Evolutionary conservation across 148 eudicot genomes (phyloP).

Genomic region (Camellia japonica): DNA sequence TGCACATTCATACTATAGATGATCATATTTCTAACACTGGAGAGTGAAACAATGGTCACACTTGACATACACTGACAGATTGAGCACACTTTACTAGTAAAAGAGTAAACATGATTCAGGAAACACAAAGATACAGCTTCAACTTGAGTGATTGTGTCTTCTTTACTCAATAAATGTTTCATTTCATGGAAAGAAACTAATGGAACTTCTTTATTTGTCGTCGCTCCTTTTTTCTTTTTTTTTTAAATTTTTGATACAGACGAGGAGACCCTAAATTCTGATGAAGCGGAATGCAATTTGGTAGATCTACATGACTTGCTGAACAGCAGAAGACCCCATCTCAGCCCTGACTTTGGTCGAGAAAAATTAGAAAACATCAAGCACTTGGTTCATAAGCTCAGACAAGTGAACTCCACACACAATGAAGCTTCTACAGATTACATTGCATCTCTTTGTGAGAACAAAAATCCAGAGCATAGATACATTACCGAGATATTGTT

Average conservation of each 20-base stretch:
- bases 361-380: slow-evolving; percentile 32
- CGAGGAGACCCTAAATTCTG: slow-evolving; percentile 29
- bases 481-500: slow-evolving; percentile 53
- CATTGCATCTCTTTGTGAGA: slow-evolving; percentile 21
- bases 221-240: slow-evolving; percentile 5
- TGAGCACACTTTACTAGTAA: background rate
- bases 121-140: background rate
- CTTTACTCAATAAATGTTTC: background rate
- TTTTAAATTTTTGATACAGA: slow-evolving; percentile 30
- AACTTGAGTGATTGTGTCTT: background rate
- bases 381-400: slow-evolving; percentile 34
- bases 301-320: slow-evolving; percentile 24
- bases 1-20: background rate
- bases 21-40: background rate
- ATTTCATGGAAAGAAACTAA: slow-evolving; percentile 9
- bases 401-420: slow-evolving; percentile 28
- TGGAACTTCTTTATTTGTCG: background rate
- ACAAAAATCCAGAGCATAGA: slow-evolving; percentile 34
- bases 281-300: slow-evolving; percentile 36
- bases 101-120: background rate
- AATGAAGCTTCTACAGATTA: slow-evolving; percentile 22
- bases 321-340: slow-evolving; percentile 25
- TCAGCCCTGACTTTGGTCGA: slow-evolving; percentile 15
- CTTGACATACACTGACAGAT: background rate
- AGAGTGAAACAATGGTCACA: background rate